Evolutionary conservation across 2,329 filamentous ascomycete genomes (phyloP), one percentile per base, ranked within the genome.

Genomic region (Leptographium radiaticola): DNA sequence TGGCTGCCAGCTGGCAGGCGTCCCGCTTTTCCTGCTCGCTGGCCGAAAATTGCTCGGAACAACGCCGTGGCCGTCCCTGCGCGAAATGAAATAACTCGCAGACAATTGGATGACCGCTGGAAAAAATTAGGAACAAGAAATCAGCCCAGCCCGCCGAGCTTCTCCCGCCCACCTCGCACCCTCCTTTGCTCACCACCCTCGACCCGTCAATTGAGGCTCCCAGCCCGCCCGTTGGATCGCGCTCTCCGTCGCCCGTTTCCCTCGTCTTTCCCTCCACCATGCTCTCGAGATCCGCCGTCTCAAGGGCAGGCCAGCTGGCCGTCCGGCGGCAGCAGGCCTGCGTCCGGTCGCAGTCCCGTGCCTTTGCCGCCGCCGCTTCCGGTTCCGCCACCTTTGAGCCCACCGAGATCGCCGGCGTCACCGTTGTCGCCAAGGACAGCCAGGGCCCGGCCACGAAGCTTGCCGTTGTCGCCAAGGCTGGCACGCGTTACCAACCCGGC

Each of bases 401-500:
- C 59, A 80, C 86, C 67, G 87, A 95, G 71, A 81, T 87, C 70
- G 81, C 83, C 69, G 91, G 91, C 66, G 76, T 97, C 73, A 96
- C 95, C 79, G 80, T 94, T 64, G 90, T 91, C 67, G 87, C 87
- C 74, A 84, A 91, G 75, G 90, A 97, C 71, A 78, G 88, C 65
- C 80, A 87, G 59, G 88, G 89, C 59, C 87, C 89, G 61, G 95
- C 91, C 58, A 89, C 90, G 58, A 94, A 89, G 66, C 79, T 98
- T 61, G 89, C 90, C 54, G 72, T 98, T 60, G 88, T 98, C 68
- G 83, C 90, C 62, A 95, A 95, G 78, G 93, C 89, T 59, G 93
- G 93, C 66, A 94, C 91, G 60, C 80, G 93, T 71, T 97, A 91
- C 72, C 84, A 98, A 76, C 81, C 87, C 59, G 78, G 87, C 62